phyloP scores from a whole-genome alignment of 345 rosid genomes.

The Lagerstroemia speciosa region DNA sequence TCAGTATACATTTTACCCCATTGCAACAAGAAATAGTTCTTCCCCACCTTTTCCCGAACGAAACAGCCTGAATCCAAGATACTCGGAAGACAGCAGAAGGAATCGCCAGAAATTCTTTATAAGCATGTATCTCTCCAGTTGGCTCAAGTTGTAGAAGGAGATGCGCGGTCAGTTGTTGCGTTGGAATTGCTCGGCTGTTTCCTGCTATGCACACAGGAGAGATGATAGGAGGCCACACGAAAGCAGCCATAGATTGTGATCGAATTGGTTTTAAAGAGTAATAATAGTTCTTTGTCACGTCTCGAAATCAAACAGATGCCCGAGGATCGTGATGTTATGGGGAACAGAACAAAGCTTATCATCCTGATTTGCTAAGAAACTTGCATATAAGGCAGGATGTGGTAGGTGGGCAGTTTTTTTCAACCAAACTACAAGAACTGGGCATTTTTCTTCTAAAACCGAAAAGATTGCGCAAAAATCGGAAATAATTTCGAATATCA shows the following conservation, averaged over 20 bases:
- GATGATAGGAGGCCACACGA: neutral
- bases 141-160: neutral
- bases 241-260: neutral
- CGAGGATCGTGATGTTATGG: neutral
- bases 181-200: slow-evolving; percentile 9
- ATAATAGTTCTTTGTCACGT: neutral
- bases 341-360: neutral
- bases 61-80: neutral
- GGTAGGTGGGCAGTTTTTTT: neutral
- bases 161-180: neutral
- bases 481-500: neutral
- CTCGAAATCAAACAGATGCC: neutral
- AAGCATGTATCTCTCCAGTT: neutral
- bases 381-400: neutral
- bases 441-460: neutral
- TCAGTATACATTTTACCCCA: neutral
- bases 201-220: neutral
- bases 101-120: neutral
- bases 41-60: neutral
- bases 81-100: neutral
- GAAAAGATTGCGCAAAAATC: neutral
- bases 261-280: neutral
- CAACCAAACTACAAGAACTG: neutral
- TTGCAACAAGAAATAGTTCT: neutral
- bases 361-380: neutral